Conservation (phyloP, 2,329 filamentous ascomycete species). For the Pestalotiopsis sp. region DNA sequence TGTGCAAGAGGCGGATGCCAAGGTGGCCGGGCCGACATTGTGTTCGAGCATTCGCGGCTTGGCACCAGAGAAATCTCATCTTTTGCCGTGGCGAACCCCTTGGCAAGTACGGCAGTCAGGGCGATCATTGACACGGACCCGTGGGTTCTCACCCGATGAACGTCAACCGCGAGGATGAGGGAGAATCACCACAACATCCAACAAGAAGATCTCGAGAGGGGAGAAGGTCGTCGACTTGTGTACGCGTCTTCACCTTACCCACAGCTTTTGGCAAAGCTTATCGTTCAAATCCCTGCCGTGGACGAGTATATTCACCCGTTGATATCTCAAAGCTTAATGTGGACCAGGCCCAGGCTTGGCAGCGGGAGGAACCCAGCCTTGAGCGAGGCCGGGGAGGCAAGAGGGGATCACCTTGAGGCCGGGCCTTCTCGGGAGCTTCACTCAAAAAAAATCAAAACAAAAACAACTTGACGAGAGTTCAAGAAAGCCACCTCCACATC, state of each 20-base stretch:
- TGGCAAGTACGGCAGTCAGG: conserved; percentile 3
- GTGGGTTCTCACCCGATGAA: neutral
- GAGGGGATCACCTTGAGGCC: neutral
- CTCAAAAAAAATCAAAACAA: neutral
- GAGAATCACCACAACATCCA: neutral
- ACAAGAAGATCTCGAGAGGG: neutral
- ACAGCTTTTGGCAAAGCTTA: neutral
- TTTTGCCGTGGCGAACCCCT: neutral
- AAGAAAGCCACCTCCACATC: neutral
- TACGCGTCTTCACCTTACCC: neutral
- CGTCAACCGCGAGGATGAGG: neutral
- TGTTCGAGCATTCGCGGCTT: neutral
- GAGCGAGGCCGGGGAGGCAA: neutral
- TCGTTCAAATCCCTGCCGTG: neutral
- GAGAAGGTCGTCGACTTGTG: neutral
- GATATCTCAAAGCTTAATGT: neutral
- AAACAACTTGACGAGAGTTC: neutral
- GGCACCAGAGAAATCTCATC: neutral
- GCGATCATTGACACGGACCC: neutral
- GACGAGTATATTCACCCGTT: neutral
- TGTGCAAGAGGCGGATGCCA: neutral
- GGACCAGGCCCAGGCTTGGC: neutral
- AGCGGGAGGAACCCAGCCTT: neutral
- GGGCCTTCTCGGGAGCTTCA: neutral
- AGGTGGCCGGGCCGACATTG: conserved; percentile 1